These are phyloP conservation scores for Triticum turgidum DNA, from an alignment of 176 grass and related monocot genomes.

Conservation along the genomic window DNA sequence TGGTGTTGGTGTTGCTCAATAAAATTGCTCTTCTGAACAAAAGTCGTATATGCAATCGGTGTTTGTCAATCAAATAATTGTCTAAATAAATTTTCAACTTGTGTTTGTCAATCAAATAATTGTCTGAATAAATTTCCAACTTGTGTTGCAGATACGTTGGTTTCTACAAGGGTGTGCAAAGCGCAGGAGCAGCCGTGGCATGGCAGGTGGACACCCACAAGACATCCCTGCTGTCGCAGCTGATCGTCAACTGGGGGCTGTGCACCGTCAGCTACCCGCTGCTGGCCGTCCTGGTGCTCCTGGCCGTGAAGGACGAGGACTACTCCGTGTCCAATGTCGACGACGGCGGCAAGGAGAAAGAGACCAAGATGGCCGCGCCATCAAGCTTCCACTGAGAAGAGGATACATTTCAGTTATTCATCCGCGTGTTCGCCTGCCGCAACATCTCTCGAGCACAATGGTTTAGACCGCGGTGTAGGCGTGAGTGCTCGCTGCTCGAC, in stretches of 20 bases:
- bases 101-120: not conserved
- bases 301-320: constrained; percentile 70
- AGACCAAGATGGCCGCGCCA: not conserved
- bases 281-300: constrained; percentile 59
- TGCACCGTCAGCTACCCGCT: constrained; percentile 84
- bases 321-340: constrained; percentile 1
- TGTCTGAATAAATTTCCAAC: too few relatives aligned
- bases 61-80: not conserved
- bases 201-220: constrained; percentile 69
- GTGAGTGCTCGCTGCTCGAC: not conserved
- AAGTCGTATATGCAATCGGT: not conserved
- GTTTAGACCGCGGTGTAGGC: not conserved
- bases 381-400: constrained; percentile 43
- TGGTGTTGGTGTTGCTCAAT: too few relatives aligned
- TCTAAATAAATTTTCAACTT: too few relatives aligned
- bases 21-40: not conserved
- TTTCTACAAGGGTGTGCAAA: constrained; percentile 95
- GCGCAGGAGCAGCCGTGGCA: constrained; percentile 75
- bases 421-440: not conserved
- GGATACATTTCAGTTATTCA: not conserved
- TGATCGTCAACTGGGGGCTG: constrained; percentile 76
- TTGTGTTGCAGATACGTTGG: constrained; percentile 59
- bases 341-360: constrained; percentile 19
- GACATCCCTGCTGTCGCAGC: constrained; percentile 34
- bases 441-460: not conserved